phyloP scores from a whole-genome alignment of 2,329 filamentous ascomycete genomes.

The Incumbomyces delicatus region DNA sequence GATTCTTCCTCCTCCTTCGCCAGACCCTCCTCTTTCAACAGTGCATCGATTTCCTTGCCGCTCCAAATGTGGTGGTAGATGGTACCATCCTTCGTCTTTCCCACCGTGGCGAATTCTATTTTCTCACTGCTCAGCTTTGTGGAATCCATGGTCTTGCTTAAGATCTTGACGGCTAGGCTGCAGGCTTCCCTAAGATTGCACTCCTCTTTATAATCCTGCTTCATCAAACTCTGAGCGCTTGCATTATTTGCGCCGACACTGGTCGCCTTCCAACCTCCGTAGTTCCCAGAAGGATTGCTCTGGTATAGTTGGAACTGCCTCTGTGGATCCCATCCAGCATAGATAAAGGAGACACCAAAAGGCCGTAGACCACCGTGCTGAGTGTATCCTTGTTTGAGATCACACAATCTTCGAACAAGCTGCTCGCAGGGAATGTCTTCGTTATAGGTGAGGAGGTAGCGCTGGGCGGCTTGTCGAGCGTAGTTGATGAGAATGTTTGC shows the following conservation, averaged over 20 bases:
- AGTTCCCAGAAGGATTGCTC: conserved; percentile 97
- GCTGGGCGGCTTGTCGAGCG: conserved; percentile 90
- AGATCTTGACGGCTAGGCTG: conserved; percentile 92
- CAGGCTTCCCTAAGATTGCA: conserved; percentile 94
- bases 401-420: conserved; percentile 89
- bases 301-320: conserved; percentile 98
- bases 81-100: conserved; percentile 86
- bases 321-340: conserved; percentile 93
- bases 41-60: conserved; percentile 86
- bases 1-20: conserved; percentile 67
- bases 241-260: conserved; percentile 97
- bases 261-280: conserved; percentile 98
- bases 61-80: conserved; percentile 98
- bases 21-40: conserved; percentile 91
- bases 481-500: conserved; percentile 99
- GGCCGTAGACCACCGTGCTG: conserved; percentile 97
- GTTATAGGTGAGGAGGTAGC: conserved; percentile 97
- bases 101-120: conserved; percentile 98
- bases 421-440: conserved; percentile 99
- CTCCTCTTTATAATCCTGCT: conserved; percentile 99
- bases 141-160: conserved; percentile 99
- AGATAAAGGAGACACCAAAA: conserved; percentile 98
- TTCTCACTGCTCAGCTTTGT: conserved; percentile 99
- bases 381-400: conserved; percentile 98
- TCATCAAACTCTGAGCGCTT: conserved; percentile 88